Base-by-base conservation (phyloP, 2,329 filamentous ascomycete genomes). In the Fusarium brevicatenulatum region DNA sequence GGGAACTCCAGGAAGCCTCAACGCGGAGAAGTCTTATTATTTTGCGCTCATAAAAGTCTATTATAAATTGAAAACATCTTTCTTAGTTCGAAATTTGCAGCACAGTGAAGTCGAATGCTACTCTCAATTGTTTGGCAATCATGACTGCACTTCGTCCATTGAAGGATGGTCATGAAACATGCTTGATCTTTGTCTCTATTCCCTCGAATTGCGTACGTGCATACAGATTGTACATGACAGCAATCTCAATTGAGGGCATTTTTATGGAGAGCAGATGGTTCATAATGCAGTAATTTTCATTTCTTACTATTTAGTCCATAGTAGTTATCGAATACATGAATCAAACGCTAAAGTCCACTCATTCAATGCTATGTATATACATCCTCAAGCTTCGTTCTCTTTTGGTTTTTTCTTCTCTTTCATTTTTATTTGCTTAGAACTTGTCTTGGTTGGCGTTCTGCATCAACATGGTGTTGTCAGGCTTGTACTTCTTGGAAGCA, bases 401-500 rank as follows among this genome's bases (percentile, higher is more conserved):
- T 46, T 30, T 39, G 12, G 0, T 12, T 13, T 30, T 37, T 25
- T 28, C 12, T 42, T 63, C 12, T 36, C 6, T 32, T 50, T 54
- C 36, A 2, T 9, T 34, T 46, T 28, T 13, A 15, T 9, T 25
- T 55, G 16, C 25, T 70, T 59, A 78, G 39, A 78, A 78, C 71
- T 78, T 78, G 64, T 69, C 50, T 61, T 78, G 76, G 53, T 78
- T 71, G 49, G 76, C 76, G 46, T 78, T 78, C 73, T 83, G 32
- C 76, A 76, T 78, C 50, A 78, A 28, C 76, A 78, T 78, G 4
- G 50, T 76, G 30, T 56, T 54, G 1, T 78, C 74, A 23, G 76
- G 76, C 81, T 84, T 84, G 79, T 86, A 86, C 65, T 81, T 81
- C 77, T 85, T 85, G 52, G 85, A 83, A 59, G 82, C 78, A 39